Conservation (phyloP, 106 monocot species). For the Chionographis japonica region DNA sequence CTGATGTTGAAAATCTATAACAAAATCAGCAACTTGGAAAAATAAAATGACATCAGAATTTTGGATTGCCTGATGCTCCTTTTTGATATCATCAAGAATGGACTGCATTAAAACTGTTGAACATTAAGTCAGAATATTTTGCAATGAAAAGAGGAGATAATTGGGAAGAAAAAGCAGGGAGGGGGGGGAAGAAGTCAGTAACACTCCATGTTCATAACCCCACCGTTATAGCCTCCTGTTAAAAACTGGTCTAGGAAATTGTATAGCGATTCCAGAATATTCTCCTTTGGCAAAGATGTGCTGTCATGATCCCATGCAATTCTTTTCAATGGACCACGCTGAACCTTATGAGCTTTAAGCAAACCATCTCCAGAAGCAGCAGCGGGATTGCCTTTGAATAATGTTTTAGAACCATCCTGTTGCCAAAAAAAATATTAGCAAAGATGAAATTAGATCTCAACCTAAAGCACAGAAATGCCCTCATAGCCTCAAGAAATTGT, state of each 20-base stretch:
- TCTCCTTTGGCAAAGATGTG: slow-evolving; percentile 38
- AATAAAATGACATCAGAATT: slow-evolving; percentile 62
- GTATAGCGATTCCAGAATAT: slow-evolving; percentile 38
- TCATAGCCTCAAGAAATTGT: neutral
- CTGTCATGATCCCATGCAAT: slow-evolving; percentile 63
- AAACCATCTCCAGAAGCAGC: slow-evolving; percentile 38
- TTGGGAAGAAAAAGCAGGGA: neutral
- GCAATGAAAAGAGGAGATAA: neutral
- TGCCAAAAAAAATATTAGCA: slow-evolving; percentile 1
- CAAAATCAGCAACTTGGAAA: slow-evolving; percentile 76
- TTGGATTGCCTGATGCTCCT: slow-evolving; percentile 67
- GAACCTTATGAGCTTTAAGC: slow-evolving; percentile 49
- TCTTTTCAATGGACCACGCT: slow-evolving; percentile 77
- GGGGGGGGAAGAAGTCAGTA: neutral
- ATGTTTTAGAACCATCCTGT: slow-evolving; percentile 85
- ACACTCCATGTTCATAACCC: neutral
- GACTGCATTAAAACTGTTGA: slow-evolving; percentile 90
- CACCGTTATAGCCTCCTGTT: slow-evolving; percentile 87
- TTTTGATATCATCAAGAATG: slow-evolving; percentile 60
- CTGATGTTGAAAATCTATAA: slow-evolving; percentile 64
- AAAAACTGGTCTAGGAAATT: slow-evolving; percentile 73
- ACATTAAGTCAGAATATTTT: slow-evolving; percentile 20
- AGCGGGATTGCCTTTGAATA: slow-evolving; percentile 67
- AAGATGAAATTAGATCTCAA: neutral
- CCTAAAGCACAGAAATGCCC: neutral